Evolutionary conservation across 257 asterid genomes (phyloP), one percentile per base, ranked within the genome.

Genomic region (Scutellaria barbata): DNA sequence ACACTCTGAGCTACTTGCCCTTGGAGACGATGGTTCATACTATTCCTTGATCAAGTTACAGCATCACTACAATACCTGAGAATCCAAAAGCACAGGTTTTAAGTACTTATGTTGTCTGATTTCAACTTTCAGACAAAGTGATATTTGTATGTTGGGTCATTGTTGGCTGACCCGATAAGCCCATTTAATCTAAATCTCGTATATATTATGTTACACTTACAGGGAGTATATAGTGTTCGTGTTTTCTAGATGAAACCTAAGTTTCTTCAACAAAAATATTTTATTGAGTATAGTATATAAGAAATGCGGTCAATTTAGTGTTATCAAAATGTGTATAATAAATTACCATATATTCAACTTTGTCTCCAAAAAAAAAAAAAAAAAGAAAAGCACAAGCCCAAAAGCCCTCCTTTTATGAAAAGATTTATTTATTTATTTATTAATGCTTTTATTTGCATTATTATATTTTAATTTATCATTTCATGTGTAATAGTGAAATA

Each of bases 11-110:
- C 69, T 85, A 10, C 80, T 85, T 25, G 82, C 77, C 3, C 58
- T 66, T 16, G 86, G 87, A 53, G 84, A 81, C 40, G 25, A 66
- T 18, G 83, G 89, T 43, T 80, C 76, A 22, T 83, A 81, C 72
- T 77, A 72, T 63, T 68, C 83, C 54, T 57, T 81, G 30, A 77
- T 83, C 67, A 79, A 79, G 78, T 63, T 85, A 56, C 86, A 85
- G 30, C 80, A 78, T 55, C 17, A 53, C 43, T 30, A 30, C 35
- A 30, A 30, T 30, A 30, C 35, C 35, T 30, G 35, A 30, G 35
- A 30, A 30, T 30, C 35, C 35, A 1, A 30, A 30, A 30, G 35
- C 35, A 30, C 35, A 30, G 35, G 35, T 30, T 30, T 2, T 30
- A 30, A 30, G 5, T 30, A 30, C 35, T 3, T 30, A 2, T 30